Percentiles rank a stretch among this genome's conserved stretches.
Conservation (phyloP, 2,329 filamentous ascomycete species). For the Colletotrichum falcatum region DNA sequence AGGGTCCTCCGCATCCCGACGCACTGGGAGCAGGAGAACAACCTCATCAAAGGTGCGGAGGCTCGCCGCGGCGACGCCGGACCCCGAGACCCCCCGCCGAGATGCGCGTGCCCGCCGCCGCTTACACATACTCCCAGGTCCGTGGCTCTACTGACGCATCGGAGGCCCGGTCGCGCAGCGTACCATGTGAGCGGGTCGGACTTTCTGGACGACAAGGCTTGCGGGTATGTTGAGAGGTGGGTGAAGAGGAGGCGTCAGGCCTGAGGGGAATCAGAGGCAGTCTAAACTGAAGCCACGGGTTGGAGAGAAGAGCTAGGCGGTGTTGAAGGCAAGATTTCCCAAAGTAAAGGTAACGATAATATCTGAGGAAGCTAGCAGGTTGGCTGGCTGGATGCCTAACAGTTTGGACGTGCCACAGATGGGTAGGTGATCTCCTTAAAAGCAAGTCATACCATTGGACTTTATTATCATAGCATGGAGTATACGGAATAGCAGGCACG, state of each 20-base stretch:
- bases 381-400: too few relatives aligned
- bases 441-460: background rate
- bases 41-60: slow-evolving; percentile 39
- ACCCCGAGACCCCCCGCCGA: background rate
- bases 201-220: background rate
- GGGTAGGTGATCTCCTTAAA: too few relatives aligned
- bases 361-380: too few relatives aligned
- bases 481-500: background rate
- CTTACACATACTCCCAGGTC: slow-evolving; percentile 34
- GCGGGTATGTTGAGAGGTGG: background rate
- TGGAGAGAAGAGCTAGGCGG: background rate
- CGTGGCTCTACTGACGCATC: slow-evolving; percentile 35
- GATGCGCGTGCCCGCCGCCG: slow-evolving; percentile 4
- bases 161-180: background rate
- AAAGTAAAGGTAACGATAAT: too few relatives aligned
- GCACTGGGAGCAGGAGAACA: slow-evolving; percentile 36
- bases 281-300: too few relatives aligned
- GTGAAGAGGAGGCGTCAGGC: background rate
- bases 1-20: slow-evolving; percentile 56
- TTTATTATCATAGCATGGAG: background rate
- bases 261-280: background rate
- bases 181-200: too few relatives aligned
- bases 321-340: too few relatives aligned
- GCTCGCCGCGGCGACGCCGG: background rate
- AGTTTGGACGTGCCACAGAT: too few relatives aligned